These are phyloP conservation scores for Pelargonium myrrhifolium DNA, from an alignment of 441 rosid genomes.

Conservation along the genomic window DNA sequence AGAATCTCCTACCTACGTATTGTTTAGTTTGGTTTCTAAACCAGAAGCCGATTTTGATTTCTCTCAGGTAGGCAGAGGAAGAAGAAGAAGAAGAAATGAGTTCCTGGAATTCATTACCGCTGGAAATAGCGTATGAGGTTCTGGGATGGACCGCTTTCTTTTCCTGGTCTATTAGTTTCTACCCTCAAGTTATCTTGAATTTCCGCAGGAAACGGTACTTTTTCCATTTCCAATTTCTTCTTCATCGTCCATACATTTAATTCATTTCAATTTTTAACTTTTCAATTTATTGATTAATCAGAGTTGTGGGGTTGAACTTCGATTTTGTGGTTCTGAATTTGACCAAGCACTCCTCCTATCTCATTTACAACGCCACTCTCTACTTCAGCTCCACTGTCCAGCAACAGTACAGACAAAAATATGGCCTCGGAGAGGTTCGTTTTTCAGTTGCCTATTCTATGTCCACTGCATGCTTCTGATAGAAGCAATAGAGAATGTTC, in stretches of 20 bases:
- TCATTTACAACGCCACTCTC: conserved; percentile 79
- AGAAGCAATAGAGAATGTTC: no score
- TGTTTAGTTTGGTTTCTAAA: no score
- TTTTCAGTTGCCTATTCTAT: not conserved
- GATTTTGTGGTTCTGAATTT: conserved; percentile 81
- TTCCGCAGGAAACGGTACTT: conserved; percentile 62
- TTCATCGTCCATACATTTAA: not conserved
- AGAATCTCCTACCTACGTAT: no score
- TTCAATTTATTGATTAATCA: conserved; percentile 13
- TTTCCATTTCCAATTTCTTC: not conserved
- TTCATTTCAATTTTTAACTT: no score
- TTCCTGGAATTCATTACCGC: conserved; percentile 67
- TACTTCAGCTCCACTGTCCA: conserved; percentile 74
- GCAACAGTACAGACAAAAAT: conserved; percentile 67
- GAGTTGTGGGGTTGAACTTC: conserved; percentile 88
- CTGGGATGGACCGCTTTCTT: conserved; percentile 73
- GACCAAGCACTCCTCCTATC: conserved; percentile 88
- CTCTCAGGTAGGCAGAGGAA: no score
- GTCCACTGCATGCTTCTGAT: no score
- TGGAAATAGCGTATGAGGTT: conserved; percentile 47
- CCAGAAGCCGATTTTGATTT: no score
- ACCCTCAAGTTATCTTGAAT: conserved; percentile 78
- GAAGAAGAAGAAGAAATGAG: conserved; percentile 31
- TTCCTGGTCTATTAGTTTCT: conserved; percentile 77
- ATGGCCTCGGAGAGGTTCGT: conserved; percentile 55